Evolutionary conservation across 768 basidiomycete species (phyloP).

Genomic region (Gloeophyllum trabeum): DNA sequence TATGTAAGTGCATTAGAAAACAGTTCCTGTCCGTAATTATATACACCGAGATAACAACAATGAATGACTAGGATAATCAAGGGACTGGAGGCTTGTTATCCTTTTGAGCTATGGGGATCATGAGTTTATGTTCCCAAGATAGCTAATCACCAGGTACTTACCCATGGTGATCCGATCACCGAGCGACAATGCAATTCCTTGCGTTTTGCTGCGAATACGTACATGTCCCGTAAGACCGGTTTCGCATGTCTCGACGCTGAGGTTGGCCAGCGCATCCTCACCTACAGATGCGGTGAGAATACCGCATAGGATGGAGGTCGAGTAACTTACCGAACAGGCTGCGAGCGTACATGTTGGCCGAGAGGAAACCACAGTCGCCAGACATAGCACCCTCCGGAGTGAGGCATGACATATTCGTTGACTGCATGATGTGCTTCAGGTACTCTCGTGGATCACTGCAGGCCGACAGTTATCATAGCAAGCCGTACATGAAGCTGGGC

Average conservation of each 20-base stretch:
- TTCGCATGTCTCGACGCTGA: slow-evolving; percentile 84
- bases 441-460: slow-evolving; percentile 77
- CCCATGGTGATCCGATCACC: slow-evolving; percentile 80
- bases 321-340: slow-evolving; percentile 77
- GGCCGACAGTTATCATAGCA: background rate
- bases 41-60: background rate
- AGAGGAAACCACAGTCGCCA: slow-evolving; percentile 94
- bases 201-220: slow-evolving; percentile 93
- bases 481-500: background rate
- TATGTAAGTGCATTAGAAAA: no score
- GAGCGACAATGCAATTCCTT: slow-evolving; percentile 89
- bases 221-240: slow-evolving; percentile 87
- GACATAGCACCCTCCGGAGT: slow-evolving; percentile 83
- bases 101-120: slow-evolving; percentile 25
- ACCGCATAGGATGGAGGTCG: slow-evolving; percentile 1
- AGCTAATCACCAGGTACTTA: slow-evolving; percentile 13
- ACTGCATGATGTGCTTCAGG: slow-evolving; percentile 89
- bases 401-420: slow-evolving; percentile 95
- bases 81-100: slow-evolving; percentile 24
- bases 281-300: slow-evolving; percentile 30
- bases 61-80: background rate
- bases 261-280: slow-evolving; percentile 92
- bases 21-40: no score
- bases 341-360: slow-evolving; percentile 92
- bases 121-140: slow-evolving; percentile 3